Evolutionary conservation across 176 grass and related monocot species (phyloP).

Genomic region (Puccinellia tenuiflora): DNA sequence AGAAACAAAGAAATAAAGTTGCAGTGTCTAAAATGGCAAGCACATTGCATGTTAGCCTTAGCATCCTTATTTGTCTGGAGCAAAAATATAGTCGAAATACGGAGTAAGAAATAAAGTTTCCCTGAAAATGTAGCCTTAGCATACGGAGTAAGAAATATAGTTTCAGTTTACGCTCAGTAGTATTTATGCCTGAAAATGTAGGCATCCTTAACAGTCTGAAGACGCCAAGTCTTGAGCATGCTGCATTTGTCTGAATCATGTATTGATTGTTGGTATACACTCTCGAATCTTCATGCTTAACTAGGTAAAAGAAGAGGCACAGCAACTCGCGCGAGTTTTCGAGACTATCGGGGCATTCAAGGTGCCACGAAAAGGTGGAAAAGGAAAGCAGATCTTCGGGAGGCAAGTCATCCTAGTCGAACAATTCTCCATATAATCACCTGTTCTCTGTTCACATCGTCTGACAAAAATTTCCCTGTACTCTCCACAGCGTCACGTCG

Average conservation of each 20-base stretch:
- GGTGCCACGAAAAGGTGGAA: slow-evolving; percentile 74
- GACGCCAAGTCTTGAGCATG: background rate
- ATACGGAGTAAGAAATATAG: too few relatives aligned
- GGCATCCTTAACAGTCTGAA: too few relatives aligned
- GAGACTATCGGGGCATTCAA: slow-evolving; percentile 90
- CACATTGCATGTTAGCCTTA: background rate
- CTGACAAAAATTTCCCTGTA: background rate
- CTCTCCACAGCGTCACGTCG: slow-evolving; percentile 59
- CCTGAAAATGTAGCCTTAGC: too few relatives aligned
- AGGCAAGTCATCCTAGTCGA: slow-evolving; percentile 53
- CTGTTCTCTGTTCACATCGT: background rate
- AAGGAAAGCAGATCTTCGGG: slow-evolving; percentile 85
- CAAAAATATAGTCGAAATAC: background rate
- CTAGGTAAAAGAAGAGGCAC: slow-evolving; percentile 88
- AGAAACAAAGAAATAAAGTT: background rate
- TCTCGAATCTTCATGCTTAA: slow-evolving; percentile 9
- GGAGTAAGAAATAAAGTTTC: too few relatives aligned
- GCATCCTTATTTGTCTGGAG: background rate
- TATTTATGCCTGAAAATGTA: too few relatives aligned
- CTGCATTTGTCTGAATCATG: background rate
- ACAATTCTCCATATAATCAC: background rate
- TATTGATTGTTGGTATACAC: background rate
- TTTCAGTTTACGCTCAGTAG: too few relatives aligned
- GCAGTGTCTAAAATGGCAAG: background rate
- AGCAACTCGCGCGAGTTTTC: slow-evolving; percentile 74